Percentiles rank a stretch among this genome's conserved stretches.
phyloP scores from a whole-genome alignment of 164 flowering plant species.

The Liriodendron chinense region DNA sequence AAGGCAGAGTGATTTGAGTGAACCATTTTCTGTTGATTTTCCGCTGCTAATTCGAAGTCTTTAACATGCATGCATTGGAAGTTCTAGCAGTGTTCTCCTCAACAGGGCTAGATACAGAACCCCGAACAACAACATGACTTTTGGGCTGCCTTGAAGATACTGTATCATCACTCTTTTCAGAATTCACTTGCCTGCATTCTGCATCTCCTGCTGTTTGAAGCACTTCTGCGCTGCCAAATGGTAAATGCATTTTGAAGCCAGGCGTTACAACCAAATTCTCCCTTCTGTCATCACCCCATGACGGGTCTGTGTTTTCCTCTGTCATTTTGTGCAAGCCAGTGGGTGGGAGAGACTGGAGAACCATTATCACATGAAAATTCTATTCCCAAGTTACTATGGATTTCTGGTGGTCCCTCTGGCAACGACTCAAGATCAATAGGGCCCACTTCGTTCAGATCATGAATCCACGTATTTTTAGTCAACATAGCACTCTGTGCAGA shows the following conservation, averaged over 20 bases:
- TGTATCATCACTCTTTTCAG: conserved; percentile 26
- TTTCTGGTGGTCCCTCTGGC: conserved; percentile 7
- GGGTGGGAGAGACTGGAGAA: background rate
- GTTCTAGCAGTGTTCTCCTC: background rate
- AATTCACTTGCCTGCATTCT: conserved; percentile 8
- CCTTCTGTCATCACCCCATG: conserved; percentile 1
- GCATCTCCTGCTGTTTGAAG: conserved; percentile 9
- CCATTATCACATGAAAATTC: background rate
- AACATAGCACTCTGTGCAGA: background rate
- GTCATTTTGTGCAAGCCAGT: background rate
- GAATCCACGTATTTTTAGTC: background rate
- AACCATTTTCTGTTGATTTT: conserved; percentile 3
- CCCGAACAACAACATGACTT: conserved; percentile 18
- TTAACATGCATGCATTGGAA: conserved; percentile 11
- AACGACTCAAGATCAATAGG: conserved; percentile 21
- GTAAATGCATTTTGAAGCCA: background rate
- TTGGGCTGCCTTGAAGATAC: conserved; percentile 13
- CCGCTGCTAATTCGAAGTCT: conserved; percentile 11
- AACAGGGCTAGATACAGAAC: background rate
- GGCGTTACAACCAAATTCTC: background rate
- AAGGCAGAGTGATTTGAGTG: conserved; percentile 8
- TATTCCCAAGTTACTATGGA: conserved; percentile 5
- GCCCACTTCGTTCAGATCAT: background rate
- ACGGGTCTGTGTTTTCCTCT: background rate
- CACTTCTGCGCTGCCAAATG: background rate